phyloP scores from a whole-genome alignment of 1,139 yeast species.

The Yamadazyma taylorii region DNA sequence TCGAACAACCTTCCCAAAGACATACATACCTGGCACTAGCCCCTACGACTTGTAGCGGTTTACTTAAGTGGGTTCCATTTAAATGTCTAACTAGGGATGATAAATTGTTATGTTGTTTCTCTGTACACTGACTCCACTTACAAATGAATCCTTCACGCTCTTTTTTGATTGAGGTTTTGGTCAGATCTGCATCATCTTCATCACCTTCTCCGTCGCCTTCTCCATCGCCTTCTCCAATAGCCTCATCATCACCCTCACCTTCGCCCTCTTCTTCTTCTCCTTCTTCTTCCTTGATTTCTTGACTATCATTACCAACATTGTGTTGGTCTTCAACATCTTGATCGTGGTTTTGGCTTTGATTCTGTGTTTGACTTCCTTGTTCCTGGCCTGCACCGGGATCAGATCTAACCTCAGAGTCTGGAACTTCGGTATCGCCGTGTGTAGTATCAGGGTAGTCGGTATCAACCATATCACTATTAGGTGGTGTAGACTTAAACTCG shows the following conservation, averaged over 20 bases:
- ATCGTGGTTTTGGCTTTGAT: not conserved
- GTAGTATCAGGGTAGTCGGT: not conserved
- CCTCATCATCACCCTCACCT: slow-evolving; percentile 1
- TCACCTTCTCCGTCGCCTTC: slow-evolving; percentile 7
- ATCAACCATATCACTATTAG: not conserved
- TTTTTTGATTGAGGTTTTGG: slow-evolving; percentile 4
- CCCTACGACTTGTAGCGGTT: slow-evolving; percentile 8
- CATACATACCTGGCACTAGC: slow-evolving; percentile 48
- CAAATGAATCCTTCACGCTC: slow-evolving; percentile 22
- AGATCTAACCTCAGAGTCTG: not conserved
- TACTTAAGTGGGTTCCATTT: slow-evolving; percentile 29
- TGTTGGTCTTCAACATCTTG: not conserved
- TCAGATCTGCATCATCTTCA: slow-evolving; percentile 9
- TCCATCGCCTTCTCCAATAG: not conserved
- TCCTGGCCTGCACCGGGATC: not conserved
- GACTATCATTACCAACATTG: not conserved
- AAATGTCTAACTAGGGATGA: slow-evolving; percentile 35
- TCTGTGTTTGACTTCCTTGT: not conserved
- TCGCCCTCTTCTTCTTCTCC: slow-evolving; percentile 1
- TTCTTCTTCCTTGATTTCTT: slow-evolving; percentile 4
- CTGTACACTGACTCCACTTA: slow-evolving; percentile 36
- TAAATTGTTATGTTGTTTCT: slow-evolving; percentile 20
- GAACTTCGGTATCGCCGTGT: not conserved
- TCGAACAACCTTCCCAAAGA: slow-evolving; percentile 61
- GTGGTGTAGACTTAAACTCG: not conserved